phyloP scores from a whole-genome alignment of 306 rosid genomes.

The Cucumis sativus region Cucumber_9930_V3 NC_026656.2:22486501-22487000 shows the following conservation, averaged over 20 bases:
- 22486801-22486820: not conserved
- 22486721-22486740: not conserved
- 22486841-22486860: slow-evolving; percentile 5
- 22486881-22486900: not conserved
- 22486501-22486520: not conserved
- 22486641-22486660: not conserved
- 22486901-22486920: not conserved
- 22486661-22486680: not conserved
- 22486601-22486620: not conserved
- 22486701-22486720: not conserved
- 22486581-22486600: not conserved
- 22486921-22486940: not conserved
- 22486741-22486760: not conserved
- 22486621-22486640: not conserved
- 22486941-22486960: not conserved
- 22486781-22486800: not conserved
- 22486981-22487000: no score
- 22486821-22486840: slow-evolving; percentile 3
- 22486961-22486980: no score
- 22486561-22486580: not conserved
- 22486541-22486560: not conserved
- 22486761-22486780: not conserved
- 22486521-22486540: not conserved
- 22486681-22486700: not conserved
- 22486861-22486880: not conserved